phyloP scores from a whole-genome alignment of 768 basidiomycete genomes.

The Pisolithus microcarpus region DNA sequence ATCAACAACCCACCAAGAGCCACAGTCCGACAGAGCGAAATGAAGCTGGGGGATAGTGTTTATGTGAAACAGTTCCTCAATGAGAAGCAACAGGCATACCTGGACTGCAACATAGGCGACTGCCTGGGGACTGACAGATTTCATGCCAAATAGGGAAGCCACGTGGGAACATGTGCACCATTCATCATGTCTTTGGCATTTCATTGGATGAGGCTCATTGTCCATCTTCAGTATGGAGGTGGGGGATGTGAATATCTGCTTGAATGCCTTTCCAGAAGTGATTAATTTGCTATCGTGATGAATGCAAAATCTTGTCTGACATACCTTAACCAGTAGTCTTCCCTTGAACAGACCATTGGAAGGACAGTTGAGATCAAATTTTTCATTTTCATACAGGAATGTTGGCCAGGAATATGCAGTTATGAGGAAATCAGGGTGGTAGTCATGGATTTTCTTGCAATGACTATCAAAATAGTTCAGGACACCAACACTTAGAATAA shows the following conservation, averaged over 20 bases:
- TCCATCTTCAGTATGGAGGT: slow-evolving; percentile 2
- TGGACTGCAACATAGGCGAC: slow-evolving; percentile 21
- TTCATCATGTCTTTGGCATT: neutral
- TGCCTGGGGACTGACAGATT: slow-evolving; percentile 11
- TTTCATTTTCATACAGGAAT: slow-evolving; percentile 11
- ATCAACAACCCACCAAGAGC: too few species aligned
- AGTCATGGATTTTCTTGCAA: slow-evolving; percentile 5
- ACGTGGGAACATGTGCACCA: slow-evolving; percentile 6
- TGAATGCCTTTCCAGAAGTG: slow-evolving; percentile 5
- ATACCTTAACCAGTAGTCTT: slow-evolving; percentile 12
- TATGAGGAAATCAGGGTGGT: slow-evolving; percentile 9
- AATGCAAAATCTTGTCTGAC: neutral
- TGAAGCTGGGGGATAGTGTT: too few species aligned
- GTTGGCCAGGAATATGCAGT: slow-evolving; percentile 13
- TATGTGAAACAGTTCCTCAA: too few species aligned
- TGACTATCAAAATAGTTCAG: neutral
- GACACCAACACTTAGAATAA: too few species aligned
- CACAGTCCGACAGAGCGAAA: too few species aligned
- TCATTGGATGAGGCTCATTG: neutral
- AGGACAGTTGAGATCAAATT: slow-evolving; percentile 5
- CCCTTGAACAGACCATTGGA: slow-evolving; percentile 15
- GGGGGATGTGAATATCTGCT: slow-evolving; percentile 14
- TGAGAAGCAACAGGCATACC: slow-evolving; percentile 4
- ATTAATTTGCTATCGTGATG: neutral
- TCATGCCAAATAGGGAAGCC: slow-evolving; percentile 4